Percentiles rank a stretch among this genome's conserved stretches.
phyloP scores from a whole-genome alignment of 2,329 filamentous ascomycete genomes.

The Claviceps spartinae region DNA sequence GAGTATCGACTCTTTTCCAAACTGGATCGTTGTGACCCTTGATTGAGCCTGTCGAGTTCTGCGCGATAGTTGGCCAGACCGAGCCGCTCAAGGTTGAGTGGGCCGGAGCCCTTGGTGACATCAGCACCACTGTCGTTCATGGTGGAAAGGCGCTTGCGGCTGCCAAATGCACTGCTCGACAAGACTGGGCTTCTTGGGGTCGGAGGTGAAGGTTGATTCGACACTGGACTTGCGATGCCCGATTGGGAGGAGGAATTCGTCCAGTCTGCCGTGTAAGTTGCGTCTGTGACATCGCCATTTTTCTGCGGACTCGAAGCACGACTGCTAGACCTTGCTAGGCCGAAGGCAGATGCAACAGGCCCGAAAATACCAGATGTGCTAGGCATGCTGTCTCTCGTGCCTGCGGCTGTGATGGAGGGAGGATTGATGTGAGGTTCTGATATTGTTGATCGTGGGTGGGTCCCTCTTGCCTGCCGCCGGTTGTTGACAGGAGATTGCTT shows the following conservation, averaged over 20 bases:
- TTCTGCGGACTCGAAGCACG: slow-evolving; percentile 7
- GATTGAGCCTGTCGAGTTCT: slow-evolving; percentile 10
- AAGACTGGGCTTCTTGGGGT: neutral
- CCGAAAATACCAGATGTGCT: slow-evolving; percentile 15
- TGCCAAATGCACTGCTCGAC: slow-evolving; percentile 9
- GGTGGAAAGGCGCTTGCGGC: slow-evolving; percentile 11
- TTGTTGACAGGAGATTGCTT: too few relatives aligned
- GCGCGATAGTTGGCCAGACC: slow-evolving; percentile 12
- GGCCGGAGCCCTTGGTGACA: slow-evolving; percentile 14
- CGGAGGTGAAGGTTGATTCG: slow-evolving; percentile 7
- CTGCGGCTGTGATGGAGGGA: neutral
- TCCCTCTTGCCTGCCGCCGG: too few relatives aligned
- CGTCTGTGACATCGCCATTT: slow-evolving; percentile 9
- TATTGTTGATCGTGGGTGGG: too few relatives aligned
- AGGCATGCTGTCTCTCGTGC: slow-evolving; percentile 14
- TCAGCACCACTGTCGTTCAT: slow-evolving; percentile 22
- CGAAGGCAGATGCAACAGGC: slow-evolving; percentile 22
- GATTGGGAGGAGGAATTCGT: slow-evolving; percentile 1
- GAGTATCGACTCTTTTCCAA: slow-evolving; percentile 16
- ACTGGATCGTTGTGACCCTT: slow-evolving; percentile 12
- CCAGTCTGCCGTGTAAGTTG: slow-evolving; percentile 6
- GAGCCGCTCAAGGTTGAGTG: slow-evolving; percentile 16
- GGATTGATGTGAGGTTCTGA: neutral
- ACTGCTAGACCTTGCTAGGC: slow-evolving; percentile 17
- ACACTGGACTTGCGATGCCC: slow-evolving; percentile 6